Conservation (phyloP, 2,329 filamentous ascomycete species). For the Dissoconium aciculare region DNA sequence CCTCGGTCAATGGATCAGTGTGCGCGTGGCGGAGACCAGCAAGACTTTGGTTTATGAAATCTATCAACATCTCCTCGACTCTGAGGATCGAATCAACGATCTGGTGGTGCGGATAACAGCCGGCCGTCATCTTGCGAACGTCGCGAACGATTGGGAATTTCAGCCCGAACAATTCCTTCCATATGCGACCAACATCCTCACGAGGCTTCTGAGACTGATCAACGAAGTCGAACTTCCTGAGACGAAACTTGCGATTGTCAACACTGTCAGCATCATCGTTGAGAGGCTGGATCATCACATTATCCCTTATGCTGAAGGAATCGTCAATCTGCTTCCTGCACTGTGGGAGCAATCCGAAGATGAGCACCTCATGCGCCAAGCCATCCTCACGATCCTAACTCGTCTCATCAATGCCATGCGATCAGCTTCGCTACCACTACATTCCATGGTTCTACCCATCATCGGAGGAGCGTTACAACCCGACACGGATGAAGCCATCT, state of each 20-base stretch:
- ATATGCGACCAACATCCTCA: constrained; percentile 58
- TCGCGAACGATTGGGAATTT: constrained; percentile 78
- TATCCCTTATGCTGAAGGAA: constrained; percentile 55
- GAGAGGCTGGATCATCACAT: constrained; percentile 64
- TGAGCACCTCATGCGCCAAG: constrained; percentile 85
- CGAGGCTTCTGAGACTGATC: constrained; percentile 61
- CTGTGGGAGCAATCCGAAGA: constrained; percentile 79
- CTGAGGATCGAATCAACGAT: constrained; percentile 66
- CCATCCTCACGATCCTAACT: constrained; percentile 71
- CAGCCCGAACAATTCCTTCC: constrained; percentile 57
- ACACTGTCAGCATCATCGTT: constrained; percentile 70
- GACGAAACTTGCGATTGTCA: constrained; percentile 77
- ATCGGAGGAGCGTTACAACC: constrained; percentile 66
- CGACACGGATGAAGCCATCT: constrained; percentile 56
- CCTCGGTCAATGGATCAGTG: constrained; percentile 74
- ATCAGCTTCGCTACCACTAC: constrained; percentile 60
- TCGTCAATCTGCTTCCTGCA: constrained; percentile 63
- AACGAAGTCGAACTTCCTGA: constrained; percentile 68
- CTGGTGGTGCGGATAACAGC: constrained; percentile 84
- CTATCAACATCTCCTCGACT: constrained; percentile 71
- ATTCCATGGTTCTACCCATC: constrained; percentile 65
- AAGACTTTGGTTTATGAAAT: constrained; percentile 71
- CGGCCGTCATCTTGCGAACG: constrained; percentile 63
- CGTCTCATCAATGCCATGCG: constrained; percentile 79
- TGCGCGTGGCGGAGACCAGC: constrained; percentile 55